Evolutionary conservation across 805 yeast genomes (phyloP).

Genomic region (Saccharomyces eubayanus): DNA sequence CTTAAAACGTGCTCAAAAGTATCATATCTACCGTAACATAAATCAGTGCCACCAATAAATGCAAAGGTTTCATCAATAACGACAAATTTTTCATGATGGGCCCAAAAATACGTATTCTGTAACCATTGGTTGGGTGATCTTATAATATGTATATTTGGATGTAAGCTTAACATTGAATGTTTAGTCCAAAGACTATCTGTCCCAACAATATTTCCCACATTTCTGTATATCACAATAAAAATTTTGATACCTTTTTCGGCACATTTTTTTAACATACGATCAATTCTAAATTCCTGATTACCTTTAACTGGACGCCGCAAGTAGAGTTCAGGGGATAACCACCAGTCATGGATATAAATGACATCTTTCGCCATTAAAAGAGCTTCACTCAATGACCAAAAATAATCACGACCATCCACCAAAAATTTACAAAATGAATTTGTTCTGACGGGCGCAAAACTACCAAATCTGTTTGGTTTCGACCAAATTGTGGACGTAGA

Average conservation of each 20-base stretch:
- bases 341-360: constrained; percentile 95
- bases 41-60: constrained; percentile 90
- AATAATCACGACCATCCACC: constrained; percentile 92
- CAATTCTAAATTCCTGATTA: constrained; percentile 88
- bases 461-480: constrained; percentile 62
- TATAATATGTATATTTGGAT: constrained; percentile 79
- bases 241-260: constrained; percentile 95
- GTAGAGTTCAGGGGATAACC: constrained; percentile 92
- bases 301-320: constrained; percentile 91
- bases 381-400: constrained; percentile 93
- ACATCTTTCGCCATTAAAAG: constrained; percentile 89
- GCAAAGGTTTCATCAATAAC: constrained; percentile 82
- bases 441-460: constrained; percentile 86
- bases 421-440: constrained; percentile 92
- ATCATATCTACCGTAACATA: constrained; percentile 93
- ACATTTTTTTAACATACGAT: constrained; percentile 74
- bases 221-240: constrained; percentile 84
- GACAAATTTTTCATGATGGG: constrained; percentile 92
- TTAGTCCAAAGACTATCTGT: constrained; percentile 93
- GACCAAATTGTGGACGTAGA: constrained; percentile 64
- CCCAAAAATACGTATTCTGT: constrained; percentile 95
- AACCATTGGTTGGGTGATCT: constrained; percentile 93
- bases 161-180: constrained; percentile 79
- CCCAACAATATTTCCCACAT: constrained; percentile 86
- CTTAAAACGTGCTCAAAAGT: constrained; percentile 88